Evolutionary conservation across 495 filamentous ascomycete genomes (phyloP).

Genomic region (Letharia columbiana): DNA sequence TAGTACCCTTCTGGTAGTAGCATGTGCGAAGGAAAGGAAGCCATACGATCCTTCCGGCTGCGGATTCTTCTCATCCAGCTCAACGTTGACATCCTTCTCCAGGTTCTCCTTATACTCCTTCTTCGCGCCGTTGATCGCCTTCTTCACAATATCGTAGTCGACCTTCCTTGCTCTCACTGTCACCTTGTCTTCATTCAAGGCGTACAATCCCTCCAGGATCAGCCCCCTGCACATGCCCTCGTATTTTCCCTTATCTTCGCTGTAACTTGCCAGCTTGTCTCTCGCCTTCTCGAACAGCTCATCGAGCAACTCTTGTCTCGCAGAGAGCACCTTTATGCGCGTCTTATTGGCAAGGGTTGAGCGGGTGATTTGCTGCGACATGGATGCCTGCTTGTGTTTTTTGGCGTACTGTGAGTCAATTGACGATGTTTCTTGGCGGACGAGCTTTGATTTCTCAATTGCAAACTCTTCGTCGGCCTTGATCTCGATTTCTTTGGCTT

Average conservation of each 20-base stretch:
- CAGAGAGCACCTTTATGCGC: constrained; percentile 73
- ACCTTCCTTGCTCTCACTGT: constrained; percentile 65
- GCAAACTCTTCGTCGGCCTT: constrained; percentile 98
- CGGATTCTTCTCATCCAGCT: constrained; percentile 70
- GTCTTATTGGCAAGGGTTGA: constrained; percentile 94
- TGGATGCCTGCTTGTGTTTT: constrained; percentile 94
- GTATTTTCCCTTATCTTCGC: constrained; percentile 64
- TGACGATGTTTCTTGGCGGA: constrained; percentile 81
- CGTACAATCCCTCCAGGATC: constrained; percentile 84
- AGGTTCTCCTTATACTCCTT: constrained; percentile 72
- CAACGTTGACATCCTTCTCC: constrained; percentile 52
- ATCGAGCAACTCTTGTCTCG: constrained; percentile 84
- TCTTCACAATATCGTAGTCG: constrained; percentile 63
- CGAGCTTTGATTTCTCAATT: constrained; percentile 97
- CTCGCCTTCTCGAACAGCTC: constrained; percentile 76
- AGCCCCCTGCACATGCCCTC: constrained; percentile 64
- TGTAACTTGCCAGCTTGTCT: constrained; percentile 54
- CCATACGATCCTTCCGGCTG: constrained; percentile 81
- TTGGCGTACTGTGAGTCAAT: constrained; percentile 92
- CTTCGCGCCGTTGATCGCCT: constrained; percentile 64
- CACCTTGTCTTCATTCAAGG: constrained; percentile 70
- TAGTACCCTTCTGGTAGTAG: constrained; percentile 18
- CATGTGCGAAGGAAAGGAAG: constrained; percentile 14
- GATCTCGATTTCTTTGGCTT: constrained; percentile 90
- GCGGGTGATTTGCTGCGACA: constrained; percentile 94